Evolutionary conservation across 2,329 filamentous ascomycete species (phyloP).

Genomic region (Epichloe baconii): DNA sequence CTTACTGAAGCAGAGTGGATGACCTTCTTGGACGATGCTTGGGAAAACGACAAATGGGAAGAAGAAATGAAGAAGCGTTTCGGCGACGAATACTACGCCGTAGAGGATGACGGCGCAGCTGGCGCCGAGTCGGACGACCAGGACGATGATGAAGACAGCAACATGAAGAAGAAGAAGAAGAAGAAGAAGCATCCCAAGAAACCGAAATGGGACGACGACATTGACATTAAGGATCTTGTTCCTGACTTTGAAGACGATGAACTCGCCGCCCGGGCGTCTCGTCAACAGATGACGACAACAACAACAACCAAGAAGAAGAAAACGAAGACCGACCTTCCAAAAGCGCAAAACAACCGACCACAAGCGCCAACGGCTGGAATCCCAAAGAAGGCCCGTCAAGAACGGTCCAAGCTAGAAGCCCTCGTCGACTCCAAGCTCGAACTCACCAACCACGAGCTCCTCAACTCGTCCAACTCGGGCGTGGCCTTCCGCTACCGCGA

Average conservation of each 20-base stretch:
- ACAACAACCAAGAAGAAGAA: constrained; percentile 26
- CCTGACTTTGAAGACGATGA: constrained; percentile 69
- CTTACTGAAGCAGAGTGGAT: constrained; percentile 69
- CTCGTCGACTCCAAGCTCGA: constrained; percentile 74
- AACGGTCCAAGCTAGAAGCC: constrained; percentile 72
- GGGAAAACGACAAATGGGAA: constrained; percentile 85
- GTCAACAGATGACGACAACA: constrained; percentile 33
- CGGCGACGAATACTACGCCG: constrained; percentile 80
- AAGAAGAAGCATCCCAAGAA: constrained; percentile 37
- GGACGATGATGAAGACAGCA: constrained; percentile 51
- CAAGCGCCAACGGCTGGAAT: constrained; percentile 43
- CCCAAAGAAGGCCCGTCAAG: constrained; percentile 61
- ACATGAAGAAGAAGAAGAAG: constrained; percentile 22
- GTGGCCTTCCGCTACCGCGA: constrained; percentile 77
- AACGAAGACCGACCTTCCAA: constrained; percentile 35
- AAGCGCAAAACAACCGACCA: constrained; percentile 47
- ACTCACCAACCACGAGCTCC: constrained; percentile 50
- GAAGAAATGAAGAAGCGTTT: constrained; percentile 80
- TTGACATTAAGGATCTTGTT: constrained; percentile 86
- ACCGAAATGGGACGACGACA: constrained; percentile 85
- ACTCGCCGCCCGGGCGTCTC: constrained; percentile 34
- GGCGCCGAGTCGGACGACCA: constrained; percentile 51
- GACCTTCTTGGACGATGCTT: constrained; percentile 72
- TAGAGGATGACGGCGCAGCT: constrained; percentile 38
- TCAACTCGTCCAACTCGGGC: constrained; percentile 27